These are phyloP conservation scores for Purshia tridentata DNA, from an alignment of 306 rosid genomes.

Conservation along the genomic window DNA sequence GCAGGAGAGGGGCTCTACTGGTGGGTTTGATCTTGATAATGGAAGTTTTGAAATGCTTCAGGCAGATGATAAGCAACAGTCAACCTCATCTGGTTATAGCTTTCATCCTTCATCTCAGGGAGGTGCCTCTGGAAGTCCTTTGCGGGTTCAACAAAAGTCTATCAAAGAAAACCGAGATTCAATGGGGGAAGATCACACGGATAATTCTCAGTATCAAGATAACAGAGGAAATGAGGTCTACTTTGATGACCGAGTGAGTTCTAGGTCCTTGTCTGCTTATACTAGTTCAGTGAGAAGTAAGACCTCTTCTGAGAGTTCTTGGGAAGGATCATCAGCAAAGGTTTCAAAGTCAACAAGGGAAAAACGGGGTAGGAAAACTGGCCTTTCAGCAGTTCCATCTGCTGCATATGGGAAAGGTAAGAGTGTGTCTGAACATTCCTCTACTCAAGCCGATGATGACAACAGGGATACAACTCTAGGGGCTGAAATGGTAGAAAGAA, in stretches of 20 bases:
- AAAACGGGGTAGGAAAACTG: constrained; percentile 56
- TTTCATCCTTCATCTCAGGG: constrained; percentile 41
- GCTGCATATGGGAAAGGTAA: constrained; percentile 55
- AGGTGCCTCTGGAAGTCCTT: constrained; percentile 47
- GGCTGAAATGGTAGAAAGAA: constrained; percentile 61
- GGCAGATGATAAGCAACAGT: constrained; percentile 70
- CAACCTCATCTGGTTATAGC: constrained; percentile 72
- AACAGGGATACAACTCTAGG: constrained; percentile 51
- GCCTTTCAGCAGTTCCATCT: constrained; percentile 42
- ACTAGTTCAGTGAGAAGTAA: constrained; percentile 62
- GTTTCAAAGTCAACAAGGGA: constrained; percentile 77
- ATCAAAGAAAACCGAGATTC: constrained; percentile 54
- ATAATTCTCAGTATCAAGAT: constrained; percentile 69
- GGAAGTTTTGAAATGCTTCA: constrained; percentile 69
- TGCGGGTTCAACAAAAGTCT: constrained; percentile 51
- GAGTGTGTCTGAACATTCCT: constrained; percentile 62
- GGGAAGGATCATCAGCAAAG: constrained; percentile 83
- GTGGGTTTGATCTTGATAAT: constrained; percentile 64
- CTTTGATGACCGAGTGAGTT: constrained; percentile 66
- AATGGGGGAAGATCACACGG: constrained; percentile 48
- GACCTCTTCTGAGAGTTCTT: constrained; percentile 79
- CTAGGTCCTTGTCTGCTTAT: constrained; percentile 46
- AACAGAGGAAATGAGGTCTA: constrained; percentile 57
- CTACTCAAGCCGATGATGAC: constrained; percentile 63
- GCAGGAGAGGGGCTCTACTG: constrained; percentile 71